These are phyloP conservation scores for Schizopora paradoxa DNA, from an alignment of 1,284 basidiomycete genomes.

Conservation along the genomic window DNA sequence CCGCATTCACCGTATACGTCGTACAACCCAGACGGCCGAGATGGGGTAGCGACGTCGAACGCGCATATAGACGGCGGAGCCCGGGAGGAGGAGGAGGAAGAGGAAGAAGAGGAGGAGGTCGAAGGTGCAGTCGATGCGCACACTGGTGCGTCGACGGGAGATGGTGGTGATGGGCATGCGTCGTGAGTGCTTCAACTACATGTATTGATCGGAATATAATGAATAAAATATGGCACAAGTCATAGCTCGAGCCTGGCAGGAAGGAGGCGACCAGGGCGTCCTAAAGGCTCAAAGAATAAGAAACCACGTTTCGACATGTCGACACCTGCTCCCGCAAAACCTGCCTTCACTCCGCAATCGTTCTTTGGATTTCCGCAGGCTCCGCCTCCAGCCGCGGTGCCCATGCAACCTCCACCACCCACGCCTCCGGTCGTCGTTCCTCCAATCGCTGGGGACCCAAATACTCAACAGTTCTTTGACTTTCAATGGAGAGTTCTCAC, in stretches of 20 bases:
- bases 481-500: slow-evolving; percentile 80
- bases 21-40: slow-evolving; percentile 21
- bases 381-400: slow-evolving; percentile 25
- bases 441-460: slow-evolving; percentile 39
- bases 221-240: too few relatives aligned
- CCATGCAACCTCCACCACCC: slow-evolving; percentile 16
- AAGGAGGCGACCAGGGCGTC: slow-evolving; percentile 20
- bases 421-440: slow-evolving; percentile 31
- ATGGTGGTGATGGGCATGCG: neutral
- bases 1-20: slow-evolving; percentile 24
- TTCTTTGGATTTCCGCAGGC: slow-evolving; percentile 19
- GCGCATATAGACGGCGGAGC: slow-evolving; percentile 3
- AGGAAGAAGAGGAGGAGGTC: slow-evolving; percentile 17
- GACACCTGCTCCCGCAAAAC: slow-evolving; percentile 15
- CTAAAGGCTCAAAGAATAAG: slow-evolving; percentile 24
- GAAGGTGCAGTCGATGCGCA: slow-evolving; percentile 13
- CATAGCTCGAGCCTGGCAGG: too few relatives aligned
- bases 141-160: neutral
- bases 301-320: slow-evolving; percentile 16
- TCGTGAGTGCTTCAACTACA: neutral
- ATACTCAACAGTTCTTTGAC: slow-evolving; percentile 74
- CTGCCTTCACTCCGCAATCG: slow-evolving; percentile 25
- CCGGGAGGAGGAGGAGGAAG: slow-evolving; percentile 16
- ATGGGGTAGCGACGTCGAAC: slow-evolving; percentile 1
- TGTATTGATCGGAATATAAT: too few relatives aligned